Conservation (phyloP, 2,329 filamentous ascomycete species). For the Phaeophleospora eucalypticola region DNA sequence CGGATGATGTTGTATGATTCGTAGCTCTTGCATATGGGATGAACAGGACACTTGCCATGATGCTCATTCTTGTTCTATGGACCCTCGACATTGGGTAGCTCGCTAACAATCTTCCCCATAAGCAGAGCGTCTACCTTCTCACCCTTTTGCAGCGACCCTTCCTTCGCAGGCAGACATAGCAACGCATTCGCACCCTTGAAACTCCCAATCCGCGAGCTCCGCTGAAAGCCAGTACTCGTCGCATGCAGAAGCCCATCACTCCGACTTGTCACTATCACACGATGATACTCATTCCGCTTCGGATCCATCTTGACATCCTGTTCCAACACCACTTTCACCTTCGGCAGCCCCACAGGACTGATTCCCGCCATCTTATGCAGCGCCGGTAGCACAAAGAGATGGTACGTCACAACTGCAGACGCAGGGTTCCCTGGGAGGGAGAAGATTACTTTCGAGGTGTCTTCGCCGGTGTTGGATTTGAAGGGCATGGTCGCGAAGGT, state of each 20-base stretch:
- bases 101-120: conserved; percentile 56
- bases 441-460: conserved; percentile 70
- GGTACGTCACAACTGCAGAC: conserved; percentile 85
- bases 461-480: conserved; percentile 50
- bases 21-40: background rate
- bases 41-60: background rate
- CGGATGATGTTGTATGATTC: background rate
- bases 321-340: conserved; percentile 64
- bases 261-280: conserved; percentile 65
- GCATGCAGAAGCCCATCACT: conserved; percentile 66
- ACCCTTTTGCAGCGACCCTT: conserved; percentile 64
- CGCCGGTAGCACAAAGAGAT: conserved; percentile 87
- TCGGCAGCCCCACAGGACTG: conserved; percentile 63
- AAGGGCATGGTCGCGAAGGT: conserved; percentile 86
- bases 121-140: conserved; percentile 71
- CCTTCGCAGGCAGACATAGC: conserved; percentile 65
- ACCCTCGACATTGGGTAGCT: conserved; percentile 10
- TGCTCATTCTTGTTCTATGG: background rate
- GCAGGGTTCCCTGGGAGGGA: conserved; percentile 91
- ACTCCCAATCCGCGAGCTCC: conserved; percentile 86
- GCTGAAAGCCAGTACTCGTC: conserved; percentile 80
- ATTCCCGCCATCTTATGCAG: conserved; percentile 74
- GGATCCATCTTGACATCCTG: conserved; percentile 72
- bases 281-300: conserved; percentile 81
- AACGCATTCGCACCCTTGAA: conserved; percentile 84